Base-by-base conservation (phyloP, 1,284 basidiomycete species). In the Phlebopus sp. region DNA sequence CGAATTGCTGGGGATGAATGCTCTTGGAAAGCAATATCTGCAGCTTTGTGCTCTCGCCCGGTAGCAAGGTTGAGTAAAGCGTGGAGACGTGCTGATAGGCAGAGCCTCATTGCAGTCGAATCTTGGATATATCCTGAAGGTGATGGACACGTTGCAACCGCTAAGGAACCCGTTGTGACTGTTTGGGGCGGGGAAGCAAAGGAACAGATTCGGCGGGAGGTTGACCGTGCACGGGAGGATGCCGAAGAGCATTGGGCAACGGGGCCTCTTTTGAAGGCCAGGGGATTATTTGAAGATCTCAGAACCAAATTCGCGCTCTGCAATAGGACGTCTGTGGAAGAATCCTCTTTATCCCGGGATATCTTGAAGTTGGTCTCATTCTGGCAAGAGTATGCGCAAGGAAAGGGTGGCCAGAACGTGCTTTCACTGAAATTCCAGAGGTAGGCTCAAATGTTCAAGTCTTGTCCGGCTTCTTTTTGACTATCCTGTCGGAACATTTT, bases 51-150 rank as follows among this genome's bases (percentile, higher is more conserved):
- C 52, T 81, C 82, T 13, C 72, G 81, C 23, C 84, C 89, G 7
- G 73, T 91, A 21, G 85, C 87, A 9, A 71, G 89, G 23, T 62
- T 91, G 43, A 84, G 83, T 44, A 88, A 88, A 60, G 84, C 77
- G 8, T 91, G 89, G 88, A 81, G 79, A 57, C 72, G 86, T 15
- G 84, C 86, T 1, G 83, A 86, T 52, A 59, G 75, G 1, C 70
- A 74, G 19, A 78, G 79, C 6, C 55, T 82, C 34, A 70, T 74
- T 6, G 74, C 74, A 5, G 75, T 88, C 17, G 82, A 88, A 53
- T 71, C 74, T 4, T 90, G 87, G 88, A 76, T 81, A 0, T 76
- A 78, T 63, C 70, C 55, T 47, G 69, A 69, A 41, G 66, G 64
- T 13, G 66, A 69, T 36, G 67, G 68, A 2, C 70, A 71, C 3